Conservation (phyloP, 257 asterid species). For the Rehmannia glutinosa region DNA sequence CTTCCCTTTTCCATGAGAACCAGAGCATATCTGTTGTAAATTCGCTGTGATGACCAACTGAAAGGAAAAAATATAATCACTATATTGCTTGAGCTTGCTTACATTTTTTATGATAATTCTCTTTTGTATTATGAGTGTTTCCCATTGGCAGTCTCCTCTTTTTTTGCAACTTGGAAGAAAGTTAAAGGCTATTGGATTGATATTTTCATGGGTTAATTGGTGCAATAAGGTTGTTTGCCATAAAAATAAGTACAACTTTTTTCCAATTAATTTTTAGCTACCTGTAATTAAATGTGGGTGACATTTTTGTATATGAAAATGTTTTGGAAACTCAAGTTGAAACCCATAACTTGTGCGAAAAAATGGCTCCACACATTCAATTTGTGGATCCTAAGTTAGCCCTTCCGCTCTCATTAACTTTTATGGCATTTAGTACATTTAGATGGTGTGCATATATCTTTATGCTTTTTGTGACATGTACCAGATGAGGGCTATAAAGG, state of each 20-base stretch:
- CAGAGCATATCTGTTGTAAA: not conserved
- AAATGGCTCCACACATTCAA: not conserved
- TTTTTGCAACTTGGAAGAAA: not conserved
- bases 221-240: slow-evolving; percentile 7
- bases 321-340: slow-evolving; percentile 4
- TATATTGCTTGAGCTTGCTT: not conserved
- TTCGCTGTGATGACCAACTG: slow-evolving; percentile 2
- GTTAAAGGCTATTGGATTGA: not conserved
- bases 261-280: not conserved
- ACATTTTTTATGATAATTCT: not conserved
- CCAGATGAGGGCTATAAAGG: slow-evolving; percentile 98
- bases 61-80: not conserved
- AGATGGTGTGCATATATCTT: slow-evolving; percentile 14
- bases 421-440: slow-evolving; percentile 5
- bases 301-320: not conserved
- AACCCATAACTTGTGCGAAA: not conserved
- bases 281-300: slow-evolving; percentile 5
- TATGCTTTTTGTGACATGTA: slow-evolving; percentile 25
- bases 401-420: not conserved
- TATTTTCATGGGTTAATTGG: not conserved
- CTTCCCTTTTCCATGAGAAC: not conserved
- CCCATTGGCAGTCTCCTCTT: not conserved
- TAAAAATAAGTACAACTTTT: not conserved
- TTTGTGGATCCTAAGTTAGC: slow-evolving; percentile 2
- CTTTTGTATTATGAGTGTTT: not conserved